Evolutionary conservation across 139 green algal species (phyloP), one percentile per base, ranked within the genome.

Genomic region (Volvox reticuliferus): DNA sequence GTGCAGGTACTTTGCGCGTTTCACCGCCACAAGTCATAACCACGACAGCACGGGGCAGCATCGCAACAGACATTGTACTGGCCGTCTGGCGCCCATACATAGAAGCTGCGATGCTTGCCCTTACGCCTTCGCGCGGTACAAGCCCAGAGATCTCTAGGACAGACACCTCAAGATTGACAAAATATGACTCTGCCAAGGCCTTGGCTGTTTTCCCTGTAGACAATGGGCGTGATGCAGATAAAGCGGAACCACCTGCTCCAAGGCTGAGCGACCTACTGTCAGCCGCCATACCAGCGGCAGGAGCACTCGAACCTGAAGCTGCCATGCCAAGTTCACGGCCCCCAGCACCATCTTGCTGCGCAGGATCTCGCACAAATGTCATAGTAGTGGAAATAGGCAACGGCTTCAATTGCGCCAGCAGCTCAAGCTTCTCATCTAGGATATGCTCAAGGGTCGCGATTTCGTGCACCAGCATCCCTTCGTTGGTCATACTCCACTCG

Each of bases 401-500:
- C 0, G 96, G 96, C 24, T 92, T 89, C 85, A 98, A 92, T 28
- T 95, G 91, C 32, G 95, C 95, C 82, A 97, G 81, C 62, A 98
- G 95, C 94, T 98, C 96, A 33, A 91, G 22, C 89, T 93, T 92
- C 91, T 98, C 92, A 24, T 92, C 91, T 62, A 97, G 89, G 89
- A 98, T 93, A 18, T 80, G 86, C 92, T 98, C 96, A 77, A 98
- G 93, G 26, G 93, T 92, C 0, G 88, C 76, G 19, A 98, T 93
- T 94, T 98, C 97, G 19, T 95, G 95, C 69, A 87, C 93, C 68
- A 98, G 94, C 92, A 98, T 68, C n/a, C 94, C 94, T 68, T 96
- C 93, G 0, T 93, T 92, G 0, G 94, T 98, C n/a, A 98, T 93
- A 88, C 96, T 95, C 97, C 97, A 98, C 55, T 94, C 79, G 55